Percentiles rank a stretch among this genome's conserved stretches.
These are phyloP conservation scores for Stropharia rugosoannulata DNA, from an alignment of 768 basidiomycete species.

Conservation along the genomic window DNA sequence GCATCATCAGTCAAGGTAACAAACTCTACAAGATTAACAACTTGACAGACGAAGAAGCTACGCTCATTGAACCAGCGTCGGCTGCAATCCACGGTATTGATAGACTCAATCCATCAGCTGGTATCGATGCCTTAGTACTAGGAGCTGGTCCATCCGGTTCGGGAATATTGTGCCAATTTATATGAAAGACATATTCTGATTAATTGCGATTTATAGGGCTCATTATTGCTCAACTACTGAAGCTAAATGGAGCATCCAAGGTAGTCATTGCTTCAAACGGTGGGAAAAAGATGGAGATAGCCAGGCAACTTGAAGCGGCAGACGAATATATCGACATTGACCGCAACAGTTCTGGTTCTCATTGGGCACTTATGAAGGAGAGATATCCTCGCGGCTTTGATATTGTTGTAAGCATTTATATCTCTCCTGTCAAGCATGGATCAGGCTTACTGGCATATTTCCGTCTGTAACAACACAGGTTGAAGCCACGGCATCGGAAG, in stretches of 20 bases:
- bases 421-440: too few relatives aligned
- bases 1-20: slow-evolving; percentile 39
- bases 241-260: slow-evolving; percentile 79
- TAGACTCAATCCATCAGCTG: slow-evolving; percentile 79
- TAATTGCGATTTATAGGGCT: slow-evolving; percentile 38
- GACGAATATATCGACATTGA: slow-evolving; percentile 88
- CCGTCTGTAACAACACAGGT: slow-evolving; percentile 11
- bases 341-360: slow-evolving; percentile 63
- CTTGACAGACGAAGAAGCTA: slow-evolving; percentile 84
- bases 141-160: slow-evolving; percentile 80
- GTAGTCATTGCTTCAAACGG: slow-evolving; percentile 87
- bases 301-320: slow-evolving; percentile 71
- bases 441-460: neutral
- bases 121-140: slow-evolving; percentile 78
- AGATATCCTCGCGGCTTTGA: slow-evolving; percentile 87
- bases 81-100: slow-evolving; percentile 93
- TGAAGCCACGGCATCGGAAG: slow-evolving; percentile 71
- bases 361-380: slow-evolving; percentile 77
- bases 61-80: slow-evolving; percentile 85
- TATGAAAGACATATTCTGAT: neutral
- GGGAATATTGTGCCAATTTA: slow-evolving; percentile 29
- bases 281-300: slow-evolving; percentile 87
- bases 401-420: slow-evolving; percentile 48
- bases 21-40: slow-evolving; percentile 89
- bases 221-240: slow-evolving; percentile 83